phyloP scores from a whole-genome alignment of 192 early-diverging fungal species.

The Coemansia sp. region DNA sequence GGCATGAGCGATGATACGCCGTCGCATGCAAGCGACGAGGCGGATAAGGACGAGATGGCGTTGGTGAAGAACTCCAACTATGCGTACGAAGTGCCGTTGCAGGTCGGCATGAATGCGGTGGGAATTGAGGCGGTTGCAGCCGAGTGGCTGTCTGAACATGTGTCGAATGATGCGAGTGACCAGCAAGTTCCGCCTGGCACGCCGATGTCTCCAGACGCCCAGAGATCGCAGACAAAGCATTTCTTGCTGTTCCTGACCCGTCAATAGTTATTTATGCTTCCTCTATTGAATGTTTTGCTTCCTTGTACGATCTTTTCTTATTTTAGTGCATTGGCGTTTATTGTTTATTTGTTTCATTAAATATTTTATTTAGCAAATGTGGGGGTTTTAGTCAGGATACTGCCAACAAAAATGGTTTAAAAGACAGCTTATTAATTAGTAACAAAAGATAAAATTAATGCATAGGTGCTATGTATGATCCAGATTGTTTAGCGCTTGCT shows the following conservation, averaged over 20 bases:
- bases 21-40: slow-evolving; percentile 35
- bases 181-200: slow-evolving; percentile 47
- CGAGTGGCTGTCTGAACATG: slow-evolving; percentile 31
- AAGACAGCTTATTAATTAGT: too few species aligned
- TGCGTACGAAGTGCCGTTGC: slow-evolving; percentile 40
- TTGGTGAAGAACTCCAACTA: slow-evolving; percentile 40
- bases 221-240: slow-evolving; percentile 11
- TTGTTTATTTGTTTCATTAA: not conserved
- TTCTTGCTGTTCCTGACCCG: slow-evolving; percentile 38
- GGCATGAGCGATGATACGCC: slow-evolving; percentile 28
- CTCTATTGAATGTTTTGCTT: not conserved
- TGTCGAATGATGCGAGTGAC: slow-evolving; percentile 26
- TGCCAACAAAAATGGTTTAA: too few species aligned
- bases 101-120: slow-evolving; percentile 33
- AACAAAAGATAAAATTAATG: not conserved
- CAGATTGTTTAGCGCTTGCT: slow-evolving; percentile 9
- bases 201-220: not conserved
- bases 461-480: not conserved
- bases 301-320: not conserved
- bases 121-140: slow-evolving; percentile 30
- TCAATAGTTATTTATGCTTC: slow-evolving; percentile 3
- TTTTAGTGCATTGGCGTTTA: not conserved
- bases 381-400: too few species aligned
- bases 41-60: slow-evolving; percentile 33
- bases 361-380: too few species aligned